These are phyloP conservation scores for Leptosphaerulina australis DNA, from an alignment of 2,329 filamentous ascomycete genomes.

Conservation along the genomic window DNA sequence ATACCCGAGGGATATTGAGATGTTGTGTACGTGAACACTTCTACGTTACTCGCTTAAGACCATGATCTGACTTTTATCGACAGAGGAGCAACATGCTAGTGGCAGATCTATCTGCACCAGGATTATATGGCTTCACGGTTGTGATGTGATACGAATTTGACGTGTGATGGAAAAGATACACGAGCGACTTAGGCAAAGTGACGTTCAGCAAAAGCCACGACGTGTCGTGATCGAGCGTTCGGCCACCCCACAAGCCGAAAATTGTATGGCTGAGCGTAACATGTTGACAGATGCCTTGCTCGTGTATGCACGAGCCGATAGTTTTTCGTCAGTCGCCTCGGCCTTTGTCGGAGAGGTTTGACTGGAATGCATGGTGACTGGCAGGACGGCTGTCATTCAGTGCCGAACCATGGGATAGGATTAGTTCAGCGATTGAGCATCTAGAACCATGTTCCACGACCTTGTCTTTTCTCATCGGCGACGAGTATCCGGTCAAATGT, in stretches of 20 bases:
- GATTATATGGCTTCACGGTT: conserved; percentile 3
- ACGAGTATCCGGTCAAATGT: conserved; percentile 5
- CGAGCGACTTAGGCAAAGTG: conserved; percentile 5
- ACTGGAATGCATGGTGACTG: conserved; percentile 17
- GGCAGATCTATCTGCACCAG: conserved; percentile 7
- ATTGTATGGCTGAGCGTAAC: background rate
- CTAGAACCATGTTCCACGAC: conserved; percentile 18
- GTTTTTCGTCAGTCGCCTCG: conserved; percentile 2
- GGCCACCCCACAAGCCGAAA: conserved; percentile 10
- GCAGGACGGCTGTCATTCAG: conserved; percentile 8
- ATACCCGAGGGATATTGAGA: conserved; percentile 2
- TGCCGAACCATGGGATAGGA: conserved; percentile 19
- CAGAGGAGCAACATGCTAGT: conserved; percentile 9
- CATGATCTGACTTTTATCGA: conserved; percentile 3
- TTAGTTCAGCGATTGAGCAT: conserved; percentile 10
- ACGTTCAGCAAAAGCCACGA: conserved; percentile 4
- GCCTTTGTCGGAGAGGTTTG: conserved; percentile 5
- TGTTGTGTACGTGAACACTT: background rate
- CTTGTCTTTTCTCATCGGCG: conserved; percentile 15
- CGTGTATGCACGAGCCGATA: conserved; percentile 9
- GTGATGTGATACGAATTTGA: background rate
- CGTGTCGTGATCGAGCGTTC: conserved; percentile 10
- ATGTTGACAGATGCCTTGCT: conserved; percentile 12
- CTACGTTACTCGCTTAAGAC: conserved; percentile 3
- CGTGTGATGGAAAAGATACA: background rate